Evolutionary conservation across 2,329 filamentous ascomycete genomes (phyloP).

Genomic region (Aspergillus sp.): DNA sequence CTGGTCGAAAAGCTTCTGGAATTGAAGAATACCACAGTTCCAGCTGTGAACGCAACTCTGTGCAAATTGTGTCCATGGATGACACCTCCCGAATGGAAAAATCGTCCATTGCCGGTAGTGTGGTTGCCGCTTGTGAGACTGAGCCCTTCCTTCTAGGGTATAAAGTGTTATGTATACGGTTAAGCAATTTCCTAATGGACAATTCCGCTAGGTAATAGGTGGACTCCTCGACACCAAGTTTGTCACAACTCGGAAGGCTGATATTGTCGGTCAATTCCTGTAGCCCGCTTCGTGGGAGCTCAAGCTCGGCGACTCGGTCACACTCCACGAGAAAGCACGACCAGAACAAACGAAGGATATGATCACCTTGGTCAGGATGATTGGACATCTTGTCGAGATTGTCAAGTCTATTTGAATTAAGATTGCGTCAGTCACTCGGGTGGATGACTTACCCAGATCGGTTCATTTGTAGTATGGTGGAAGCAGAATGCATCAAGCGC

Average conservation of each 20-base stretch:
- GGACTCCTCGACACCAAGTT: not conserved
- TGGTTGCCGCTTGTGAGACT: not conserved
- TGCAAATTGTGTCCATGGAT: not conserved
- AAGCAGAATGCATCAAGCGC: not conserved
- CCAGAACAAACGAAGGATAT: not conserved
- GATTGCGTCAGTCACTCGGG: too few species aligned
- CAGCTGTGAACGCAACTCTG: not conserved
- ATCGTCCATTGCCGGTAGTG: not conserved
- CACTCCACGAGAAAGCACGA: slow-evolving; percentile 1
- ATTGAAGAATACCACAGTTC: slow-evolving; percentile 1
- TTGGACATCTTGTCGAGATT: too few species aligned
- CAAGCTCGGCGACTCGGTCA: not conserved
- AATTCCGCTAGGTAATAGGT: not conserved
- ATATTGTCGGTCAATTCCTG: not conserved
- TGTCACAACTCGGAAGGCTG: not conserved
- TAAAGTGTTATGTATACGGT: not conserved
- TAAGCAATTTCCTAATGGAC: not conserved
- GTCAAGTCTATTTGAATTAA: too few species aligned
- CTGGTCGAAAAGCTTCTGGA: not conserved
- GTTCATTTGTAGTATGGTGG: not conserved
- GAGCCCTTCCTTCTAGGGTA: not conserved
- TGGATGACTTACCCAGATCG: not conserved
- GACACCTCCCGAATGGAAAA: not conserved
- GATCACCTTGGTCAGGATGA: not conserved
- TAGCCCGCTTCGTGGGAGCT: slow-evolving; percentile 1